A percentile compares a stretch with the other conserved stretches of the same genome.
These are phyloP conservation scores for Manihot esculenta DNA, from an alignment of 441 rosid genomes.

Conservation along the genomic window DNA sequence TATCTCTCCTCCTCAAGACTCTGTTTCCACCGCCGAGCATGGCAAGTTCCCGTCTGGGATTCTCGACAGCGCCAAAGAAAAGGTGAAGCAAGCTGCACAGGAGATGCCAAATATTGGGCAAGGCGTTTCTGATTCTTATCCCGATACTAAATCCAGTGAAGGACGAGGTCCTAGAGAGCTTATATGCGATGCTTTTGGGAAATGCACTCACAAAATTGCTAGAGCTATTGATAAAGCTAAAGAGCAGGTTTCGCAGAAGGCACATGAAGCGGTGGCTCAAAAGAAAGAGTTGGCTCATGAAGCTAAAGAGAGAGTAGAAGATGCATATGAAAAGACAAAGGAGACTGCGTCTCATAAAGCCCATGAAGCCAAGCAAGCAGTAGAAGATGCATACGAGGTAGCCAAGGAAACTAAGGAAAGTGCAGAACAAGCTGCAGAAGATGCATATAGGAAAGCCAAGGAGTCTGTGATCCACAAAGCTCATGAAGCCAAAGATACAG, in stretches of 20 bases:
- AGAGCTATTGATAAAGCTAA: conserved; percentile 41
- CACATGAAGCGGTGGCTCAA: background rate
- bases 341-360: conserved; percentile 6
- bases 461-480: background rate
- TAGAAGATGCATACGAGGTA: conserved; percentile 8
- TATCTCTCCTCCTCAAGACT: conserved; percentile 36
- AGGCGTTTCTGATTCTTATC: conserved; percentile 22
- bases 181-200: conserved; percentile 58
- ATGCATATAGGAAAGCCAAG: conserved; percentile 13
- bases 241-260: conserved; percentile 27
- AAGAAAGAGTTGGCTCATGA: conserved; percentile 18
- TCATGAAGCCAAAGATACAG: conserved; percentile 17
- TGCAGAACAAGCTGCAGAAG: background rate
- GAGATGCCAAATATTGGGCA: no score
- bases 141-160: background rate
- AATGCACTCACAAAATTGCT: conserved; percentile 54
- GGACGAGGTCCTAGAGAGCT: conserved; percentile 40
- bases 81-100: conserved; percentile 32
- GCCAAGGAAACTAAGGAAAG: background rate
- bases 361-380: conserved; percentile 29
- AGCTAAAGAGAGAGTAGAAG: conserved; percentile 27
- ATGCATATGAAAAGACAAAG: no score
- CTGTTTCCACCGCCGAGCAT: background rate
- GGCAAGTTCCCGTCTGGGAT: conserved; percentile 6
- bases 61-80: conserved; percentile 25